Evolutionary conservation across 768 basidiomycete species (phyloP), one percentile per base, ranked within the genome.

Genomic region (Termitomyces sp.): DNA sequence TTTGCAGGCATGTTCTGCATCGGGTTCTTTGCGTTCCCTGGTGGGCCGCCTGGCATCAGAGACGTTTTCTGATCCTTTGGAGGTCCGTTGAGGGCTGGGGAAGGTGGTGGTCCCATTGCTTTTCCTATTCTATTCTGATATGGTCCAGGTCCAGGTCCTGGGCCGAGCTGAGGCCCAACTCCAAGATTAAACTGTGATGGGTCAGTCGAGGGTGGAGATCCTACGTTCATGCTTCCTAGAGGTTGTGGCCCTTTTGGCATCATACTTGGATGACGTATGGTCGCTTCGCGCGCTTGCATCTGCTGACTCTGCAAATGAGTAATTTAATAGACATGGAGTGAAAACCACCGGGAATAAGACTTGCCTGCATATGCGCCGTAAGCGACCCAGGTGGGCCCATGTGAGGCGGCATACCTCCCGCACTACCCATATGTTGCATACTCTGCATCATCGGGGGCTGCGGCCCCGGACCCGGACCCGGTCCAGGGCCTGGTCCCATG

Each of bases 71-170:
- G 61, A 59, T 72, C 72, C 55, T 72, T 69, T 10, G 63, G 58
- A n/a, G 65, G 62, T 10, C 64, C 66, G 31, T 65, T 66, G 62
- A 73, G 73, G 1, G 74, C 76, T 41, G 84, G 80, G 5, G 82
- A 82, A 5, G 82, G 79, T 12, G 79, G 82, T 0, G 82, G 82
- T 68, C 76, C 73, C 79, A 81, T 82, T 49, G 69, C 67, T 47
- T 66, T 70, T 61, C 66, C 72, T 55, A 69, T 69, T 59, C 71
- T 70, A 65, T 22, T 72, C 8, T 49, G 59, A 2, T 52, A 49
- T 52, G 55, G 73, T 59, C 12, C 37, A 14, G 51, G 51, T 29
- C 51, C 49, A 1, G 49, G 36, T n/a, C 62, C 61, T n/a, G 66
- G 67, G 0, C 62, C 58, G 0, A 39, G n/a, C 18, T 27, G 44